Evolutionary conservation across 257 asterid species (phyloP).

Genomic region (Nicotiana attenuata): DNA sequence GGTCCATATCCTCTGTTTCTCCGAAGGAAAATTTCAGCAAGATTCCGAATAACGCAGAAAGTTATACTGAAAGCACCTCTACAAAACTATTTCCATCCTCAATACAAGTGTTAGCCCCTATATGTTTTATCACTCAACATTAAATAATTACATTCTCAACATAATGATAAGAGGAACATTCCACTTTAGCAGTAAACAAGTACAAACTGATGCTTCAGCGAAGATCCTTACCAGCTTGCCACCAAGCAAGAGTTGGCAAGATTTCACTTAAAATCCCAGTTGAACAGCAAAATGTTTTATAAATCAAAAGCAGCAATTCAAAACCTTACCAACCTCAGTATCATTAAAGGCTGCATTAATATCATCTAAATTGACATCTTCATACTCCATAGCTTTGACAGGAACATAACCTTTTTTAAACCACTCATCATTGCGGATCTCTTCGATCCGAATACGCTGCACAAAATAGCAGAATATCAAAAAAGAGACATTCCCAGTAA

Average conservation of each 20-base stretch:
- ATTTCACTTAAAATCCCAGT: not conserved
- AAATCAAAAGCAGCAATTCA: not conserved
- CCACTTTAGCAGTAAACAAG: not conserved
- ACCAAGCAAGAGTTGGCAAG: not conserved
- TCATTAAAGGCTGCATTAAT: conserved; percentile 96
- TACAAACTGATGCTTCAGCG: not conserved
- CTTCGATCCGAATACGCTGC: conserved; percentile 90
- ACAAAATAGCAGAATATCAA: conserved; percentile 14
- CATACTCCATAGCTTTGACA: conserved; percentile 61
- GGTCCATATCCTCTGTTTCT: not conserved
- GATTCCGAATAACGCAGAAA: not conserved
- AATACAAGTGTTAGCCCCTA: not conserved
- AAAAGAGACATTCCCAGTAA: not conserved
- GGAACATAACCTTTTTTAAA: conserved; percentile 74
- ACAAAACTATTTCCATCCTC: not conserved
- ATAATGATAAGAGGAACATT: not conserved
- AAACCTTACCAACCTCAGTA: conserved; percentile 67
- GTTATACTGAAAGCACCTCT: not conserved
- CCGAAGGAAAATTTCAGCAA: not conserved
- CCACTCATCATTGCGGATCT: conserved; percentile 91
- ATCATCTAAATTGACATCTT: conserved; percentile 91
- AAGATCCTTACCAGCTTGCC: not conserved
- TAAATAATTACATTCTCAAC: not conserved
- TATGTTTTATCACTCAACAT: not conserved
- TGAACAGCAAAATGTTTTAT: not conserved